These are phyloP conservation scores for Nitzschia inconspicua DNA, from an alignment of 108 stramenopile species.

Conservation along the genomic window DNA sequence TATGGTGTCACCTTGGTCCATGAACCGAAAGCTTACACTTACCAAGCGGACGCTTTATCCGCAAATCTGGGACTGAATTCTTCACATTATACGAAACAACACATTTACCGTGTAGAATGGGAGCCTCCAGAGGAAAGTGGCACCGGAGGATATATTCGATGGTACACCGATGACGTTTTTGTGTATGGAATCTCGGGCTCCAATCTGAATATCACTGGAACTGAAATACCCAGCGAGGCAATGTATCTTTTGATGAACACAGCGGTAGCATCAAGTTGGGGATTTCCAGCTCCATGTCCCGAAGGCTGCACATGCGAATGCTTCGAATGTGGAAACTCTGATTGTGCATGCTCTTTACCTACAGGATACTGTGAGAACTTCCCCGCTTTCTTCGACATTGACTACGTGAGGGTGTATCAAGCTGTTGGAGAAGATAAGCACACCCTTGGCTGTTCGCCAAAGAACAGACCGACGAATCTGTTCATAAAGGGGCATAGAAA, in stretches of 20 bases:
- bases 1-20: constrained; percentile 82
- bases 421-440: constrained; percentile 71
- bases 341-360: constrained; percentile 84
- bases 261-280: constrained; percentile 82
- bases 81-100: constrained; percentile 58
- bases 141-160: constrained; percentile 62
- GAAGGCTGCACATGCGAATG: constrained; percentile 75
- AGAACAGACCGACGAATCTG: constrained; percentile 65
- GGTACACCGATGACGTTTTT: constrained; percentile 75
- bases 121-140: constrained; percentile 75
- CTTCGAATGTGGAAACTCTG: constrained; percentile 82
- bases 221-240: constrained; percentile 82
- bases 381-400: constrained; percentile 85
- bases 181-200: constrained; percentile 61
- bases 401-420: constrained; percentile 88
- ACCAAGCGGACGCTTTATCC: constrained; percentile 85
- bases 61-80: constrained; percentile 68
- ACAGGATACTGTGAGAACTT: constrained; percentile 86
- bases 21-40: constrained; percentile 66
- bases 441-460: constrained; percentile 79
- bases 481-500: constrained; percentile 84
- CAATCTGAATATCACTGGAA: constrained; percentile 59
- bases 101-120: constrained; percentile 86
- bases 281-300: constrained; percentile 80
- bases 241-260: constrained; percentile 91